Conservation (phyloP, 257 asterid genomes). For the Cinchona pubescens region DNA sequence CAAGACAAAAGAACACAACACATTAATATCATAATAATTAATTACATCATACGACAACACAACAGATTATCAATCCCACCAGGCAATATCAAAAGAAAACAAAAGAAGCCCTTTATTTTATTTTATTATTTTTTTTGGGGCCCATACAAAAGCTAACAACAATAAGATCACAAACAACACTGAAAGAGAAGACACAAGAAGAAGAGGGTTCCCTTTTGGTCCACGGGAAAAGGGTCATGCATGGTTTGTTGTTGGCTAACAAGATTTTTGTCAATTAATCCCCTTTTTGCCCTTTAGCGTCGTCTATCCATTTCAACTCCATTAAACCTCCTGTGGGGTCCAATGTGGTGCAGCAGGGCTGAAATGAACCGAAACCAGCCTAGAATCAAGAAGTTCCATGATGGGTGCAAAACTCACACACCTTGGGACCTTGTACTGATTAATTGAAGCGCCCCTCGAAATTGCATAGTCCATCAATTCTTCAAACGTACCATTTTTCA, state of each 20-base stretch:
- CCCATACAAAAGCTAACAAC: conserved; percentile 16
- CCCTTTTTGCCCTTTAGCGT: background rate
- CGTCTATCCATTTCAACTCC: background rate
- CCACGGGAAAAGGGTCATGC: conserved; percentile 25
- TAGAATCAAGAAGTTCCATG: conserved; percentile 61
- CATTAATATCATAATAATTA: background rate
- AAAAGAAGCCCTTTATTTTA: background rate
- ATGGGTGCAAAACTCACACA: conserved; percentile 69
- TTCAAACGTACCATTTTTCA: conserved; percentile 67
- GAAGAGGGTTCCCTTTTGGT: conserved; percentile 22
- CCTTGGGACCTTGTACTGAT: conserved; percentile 85
- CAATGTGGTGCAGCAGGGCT: conserved; percentile 66
- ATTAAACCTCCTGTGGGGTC: conserved; percentile 42
- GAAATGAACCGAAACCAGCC: conserved; percentile 56
- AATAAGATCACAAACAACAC: conserved; percentile 25
- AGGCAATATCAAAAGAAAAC: background rate
- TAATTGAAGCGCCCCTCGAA: conserved; percentile 77
- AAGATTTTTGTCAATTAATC: background rate
- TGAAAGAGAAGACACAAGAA: conserved; percentile 11
- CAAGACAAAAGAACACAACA: background rate
- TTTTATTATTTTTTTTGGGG: background rate
- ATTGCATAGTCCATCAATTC: conserved; percentile 86
- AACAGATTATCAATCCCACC: conserved; percentile 18
- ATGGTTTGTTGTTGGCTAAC: conserved; percentile 26
- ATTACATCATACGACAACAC: conserved; percentile 8